Evolutionary conservation across 768 basidiomycete genomes (phyloP).

Genomic region (Daedalea quercina): DNA sequence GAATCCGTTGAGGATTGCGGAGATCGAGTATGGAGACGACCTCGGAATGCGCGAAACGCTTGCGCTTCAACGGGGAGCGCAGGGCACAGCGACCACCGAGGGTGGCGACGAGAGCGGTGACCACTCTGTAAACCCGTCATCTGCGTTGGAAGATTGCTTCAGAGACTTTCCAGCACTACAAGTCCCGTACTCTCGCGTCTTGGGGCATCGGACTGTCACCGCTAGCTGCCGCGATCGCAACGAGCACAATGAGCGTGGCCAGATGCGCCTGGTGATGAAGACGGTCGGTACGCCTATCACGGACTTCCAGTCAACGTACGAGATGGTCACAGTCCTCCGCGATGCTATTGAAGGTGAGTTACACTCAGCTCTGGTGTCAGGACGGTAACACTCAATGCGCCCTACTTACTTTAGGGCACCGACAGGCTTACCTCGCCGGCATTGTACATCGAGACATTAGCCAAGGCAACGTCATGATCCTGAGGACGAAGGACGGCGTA

Average conservation of each 20-base stretch:
- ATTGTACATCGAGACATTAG: constrained; percentile 17
- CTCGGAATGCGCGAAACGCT: background rate
- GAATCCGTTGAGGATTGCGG: background rate
- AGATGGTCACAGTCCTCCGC: constrained; percentile 6
- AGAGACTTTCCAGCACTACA: background rate
- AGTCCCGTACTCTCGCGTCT: background rate
- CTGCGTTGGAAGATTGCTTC: background rate
- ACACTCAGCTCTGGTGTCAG: background rate
- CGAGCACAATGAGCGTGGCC: constrained; percentile 3
- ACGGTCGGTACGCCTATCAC: constrained; percentile 5
- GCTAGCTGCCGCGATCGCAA: background rate
- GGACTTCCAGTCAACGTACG: constrained; percentile 3
- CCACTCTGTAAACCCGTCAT: background rate
- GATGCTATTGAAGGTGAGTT: constrained; percentile 9
- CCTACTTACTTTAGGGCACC: too few relatives aligned
- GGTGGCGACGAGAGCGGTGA: too few relatives aligned
- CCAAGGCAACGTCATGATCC: constrained; percentile 15
- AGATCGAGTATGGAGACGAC: background rate
- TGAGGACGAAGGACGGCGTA: background rate
- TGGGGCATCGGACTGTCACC: constrained; percentile 4
- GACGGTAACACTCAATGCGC: too few relatives aligned
- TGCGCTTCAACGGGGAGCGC: background rate
- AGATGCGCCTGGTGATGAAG: constrained; percentile 8
- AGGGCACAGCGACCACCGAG: too few relatives aligned
- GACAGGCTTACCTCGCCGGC: constrained; percentile 2